Conservation (phyloP, 306 rosid genomes). For the Vicia faba region DNA sequence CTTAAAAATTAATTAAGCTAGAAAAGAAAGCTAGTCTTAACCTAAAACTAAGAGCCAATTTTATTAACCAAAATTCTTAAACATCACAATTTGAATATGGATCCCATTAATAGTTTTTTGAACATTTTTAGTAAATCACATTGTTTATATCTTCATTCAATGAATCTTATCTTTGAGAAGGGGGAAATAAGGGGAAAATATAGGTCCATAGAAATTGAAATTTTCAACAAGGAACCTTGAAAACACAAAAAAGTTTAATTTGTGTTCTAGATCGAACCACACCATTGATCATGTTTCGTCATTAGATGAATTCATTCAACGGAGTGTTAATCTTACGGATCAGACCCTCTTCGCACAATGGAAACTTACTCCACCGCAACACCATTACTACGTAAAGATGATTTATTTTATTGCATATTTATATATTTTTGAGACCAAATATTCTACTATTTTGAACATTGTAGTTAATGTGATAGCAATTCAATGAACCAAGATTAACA, state of each 20-base stretch:
- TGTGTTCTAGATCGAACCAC: too few relatives aligned
- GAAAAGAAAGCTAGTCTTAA: constrained; percentile 20
- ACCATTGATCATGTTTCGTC: too few relatives aligned
- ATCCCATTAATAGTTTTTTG: neutral
- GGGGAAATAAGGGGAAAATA: too few relatives aligned
- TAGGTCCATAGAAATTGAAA: neutral
- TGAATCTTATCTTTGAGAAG: neutral
- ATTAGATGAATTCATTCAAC: too few relatives aligned
- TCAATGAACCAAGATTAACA: neutral
- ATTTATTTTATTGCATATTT: too few relatives aligned
- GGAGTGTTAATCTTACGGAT: too few relatives aligned
- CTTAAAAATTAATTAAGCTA: neutral
- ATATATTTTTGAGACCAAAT: too few relatives aligned
- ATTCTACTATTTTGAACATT: neutral
- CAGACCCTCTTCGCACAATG: too few relatives aligned
- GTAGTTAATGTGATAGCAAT: neutral
- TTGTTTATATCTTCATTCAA: neutral
- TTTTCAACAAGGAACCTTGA: neutral
- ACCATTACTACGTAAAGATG: too few relatives aligned
- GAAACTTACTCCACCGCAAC: too few relatives aligned
- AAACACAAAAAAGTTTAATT: too few relatives aligned
- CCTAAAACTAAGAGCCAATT: constrained; percentile 2
- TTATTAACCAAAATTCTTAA: neutral
- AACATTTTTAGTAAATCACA: neutral
- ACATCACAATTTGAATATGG: constrained; percentile 24